These are phyloP conservation scores for Durotheca rogersii DNA, from an alignment of 495 filamentous ascomycete genomes.

Conservation along the genomic window DNA sequence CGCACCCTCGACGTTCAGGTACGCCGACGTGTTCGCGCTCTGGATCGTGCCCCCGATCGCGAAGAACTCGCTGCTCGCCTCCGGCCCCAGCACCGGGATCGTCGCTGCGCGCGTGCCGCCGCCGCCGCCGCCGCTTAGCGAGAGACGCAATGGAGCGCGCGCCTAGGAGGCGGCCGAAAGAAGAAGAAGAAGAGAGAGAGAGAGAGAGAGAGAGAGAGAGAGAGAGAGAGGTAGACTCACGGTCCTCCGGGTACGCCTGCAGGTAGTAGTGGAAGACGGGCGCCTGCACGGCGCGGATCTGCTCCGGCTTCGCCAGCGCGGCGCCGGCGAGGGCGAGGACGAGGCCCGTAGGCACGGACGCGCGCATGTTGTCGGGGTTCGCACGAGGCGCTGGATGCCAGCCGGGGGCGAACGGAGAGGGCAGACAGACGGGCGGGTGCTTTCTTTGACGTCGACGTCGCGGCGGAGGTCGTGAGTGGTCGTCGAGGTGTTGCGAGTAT, in stretches of 20 bases:
- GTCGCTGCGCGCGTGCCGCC: conserved; percentile 28
- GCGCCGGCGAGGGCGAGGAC: conserved; percentile 16
- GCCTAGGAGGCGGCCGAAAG: no score
- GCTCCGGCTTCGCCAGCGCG: conserved; percentile 40
- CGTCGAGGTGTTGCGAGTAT: no score
- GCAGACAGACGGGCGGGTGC: no score
- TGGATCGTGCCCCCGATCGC: conserved; percentile 51
- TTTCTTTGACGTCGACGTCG: no score
- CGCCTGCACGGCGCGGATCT: conserved; percentile 44
- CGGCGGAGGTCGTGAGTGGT: no score
- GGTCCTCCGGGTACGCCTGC: conserved; percentile 41
- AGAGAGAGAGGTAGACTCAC: conserved; percentile 16
- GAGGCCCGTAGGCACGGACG: conserved; percentile 2
- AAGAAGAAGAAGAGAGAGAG: background rate
- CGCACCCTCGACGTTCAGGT: conserved; percentile 47
- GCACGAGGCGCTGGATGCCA: no score
- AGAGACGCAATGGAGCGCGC: no score
- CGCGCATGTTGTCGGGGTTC: conserved; percentile 26
- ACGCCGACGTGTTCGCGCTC: conserved; percentile 45
- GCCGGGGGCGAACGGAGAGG: no score
- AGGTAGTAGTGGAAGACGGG: conserved; percentile 51
- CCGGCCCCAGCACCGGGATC: conserved; percentile 50
- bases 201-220: background rate
- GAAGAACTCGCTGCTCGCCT: conserved; percentile 45
- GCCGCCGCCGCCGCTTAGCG: no score